phyloP scores from a whole-genome alignment of 2,329 filamentous ascomycete species.

The Exophiala sideris region DNA sequence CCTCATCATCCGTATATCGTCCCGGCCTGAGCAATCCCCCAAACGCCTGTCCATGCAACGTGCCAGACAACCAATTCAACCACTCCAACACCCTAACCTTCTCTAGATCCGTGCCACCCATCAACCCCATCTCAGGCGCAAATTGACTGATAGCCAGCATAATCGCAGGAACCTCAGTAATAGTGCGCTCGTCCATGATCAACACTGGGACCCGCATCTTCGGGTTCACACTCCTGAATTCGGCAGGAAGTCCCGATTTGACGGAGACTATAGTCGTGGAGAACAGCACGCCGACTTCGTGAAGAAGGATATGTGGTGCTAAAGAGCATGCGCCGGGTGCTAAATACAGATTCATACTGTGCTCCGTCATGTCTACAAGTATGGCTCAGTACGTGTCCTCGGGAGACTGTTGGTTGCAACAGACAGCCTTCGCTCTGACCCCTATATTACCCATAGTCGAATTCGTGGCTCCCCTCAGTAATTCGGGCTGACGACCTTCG shows the following conservation, averaged over 20 bases:
- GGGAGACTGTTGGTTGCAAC: too few relatives aligned
- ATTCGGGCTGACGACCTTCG: too few relatives aligned
- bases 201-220: constrained; percentile 34
- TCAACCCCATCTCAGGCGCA: constrained; percentile 28
- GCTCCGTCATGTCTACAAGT: too few relatives aligned
- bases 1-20: constrained; percentile 29
- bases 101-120: constrained; percentile 33
- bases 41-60: constrained; percentile 32
- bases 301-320: constrained; percentile 33
- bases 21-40: constrained; percentile 29
- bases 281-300: constrained; percentile 26
- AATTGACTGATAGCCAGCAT: constrained; percentile 33
- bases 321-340: constrained; percentile 32
- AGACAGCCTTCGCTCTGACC: too few relatives aligned
- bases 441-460: too few relatives aligned
- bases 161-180: constrained; percentile 37
- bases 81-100: constrained; percentile 35
- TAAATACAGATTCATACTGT: constrained; percentile 27
- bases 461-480: too few relatives aligned
- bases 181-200: constrained; percentile 28
- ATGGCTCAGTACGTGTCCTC: too few relatives aligned
- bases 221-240: constrained; percentile 31
- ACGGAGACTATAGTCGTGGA: constrained; percentile 22
- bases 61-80: constrained; percentile 35
- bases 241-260: constrained; percentile 12